Conservation (phyloP, 768 basidiomycete genomes). For the Sarcodon aspratus region DNA sequence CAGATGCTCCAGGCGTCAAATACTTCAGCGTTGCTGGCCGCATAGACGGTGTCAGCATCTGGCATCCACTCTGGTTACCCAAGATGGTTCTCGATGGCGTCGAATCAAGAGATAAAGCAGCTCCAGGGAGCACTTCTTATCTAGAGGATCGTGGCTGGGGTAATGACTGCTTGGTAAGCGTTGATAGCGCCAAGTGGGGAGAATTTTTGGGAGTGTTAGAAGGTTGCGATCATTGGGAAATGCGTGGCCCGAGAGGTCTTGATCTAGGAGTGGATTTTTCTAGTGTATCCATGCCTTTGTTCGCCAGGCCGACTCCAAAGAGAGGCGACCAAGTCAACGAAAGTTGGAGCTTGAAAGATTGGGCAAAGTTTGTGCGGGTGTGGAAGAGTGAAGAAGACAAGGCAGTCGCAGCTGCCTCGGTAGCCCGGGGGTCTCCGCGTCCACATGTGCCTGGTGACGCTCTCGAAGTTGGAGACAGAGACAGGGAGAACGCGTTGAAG, state of each 20-base stretch:
- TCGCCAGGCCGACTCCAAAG: constrained; percentile 9
- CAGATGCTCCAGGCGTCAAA: constrained; percentile 69
- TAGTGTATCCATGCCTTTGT: constrained; percentile 25
- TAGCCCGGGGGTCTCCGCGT: too few relatives aligned
- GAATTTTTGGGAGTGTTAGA: constrained; percentile 88
- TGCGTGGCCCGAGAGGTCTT: constrained; percentile 78
- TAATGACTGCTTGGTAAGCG: constrained; percentile 85
- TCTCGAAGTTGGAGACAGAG: constrained; percentile 10
- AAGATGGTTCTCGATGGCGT: constrained; percentile 88
- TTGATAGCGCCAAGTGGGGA: constrained; percentile 94
- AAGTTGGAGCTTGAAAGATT: constrained; percentile 38
- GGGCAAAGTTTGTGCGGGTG: constrained; percentile 48
- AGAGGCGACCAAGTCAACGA: constrained; percentile 24
- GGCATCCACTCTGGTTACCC: constrained; percentile 96
- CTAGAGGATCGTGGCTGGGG: constrained; percentile 53
- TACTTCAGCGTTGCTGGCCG: constrained; percentile 90
- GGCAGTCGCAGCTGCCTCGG: not conserved
- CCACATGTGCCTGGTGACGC: not conserved
- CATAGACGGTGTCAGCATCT: constrained; percentile 50
- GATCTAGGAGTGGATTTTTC: constrained; percentile 54
- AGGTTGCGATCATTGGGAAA: constrained; percentile 93
- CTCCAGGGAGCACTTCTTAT: constrained; percentile 29
- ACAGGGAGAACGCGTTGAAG: constrained; percentile 31
- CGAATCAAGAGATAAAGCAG: constrained; percentile 48
- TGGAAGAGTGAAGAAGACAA: constrained; percentile 48